Base-by-base conservation (phyloP, 2,329 filamentous ascomycete genomes). In the Diaporthe eres region DNA sequence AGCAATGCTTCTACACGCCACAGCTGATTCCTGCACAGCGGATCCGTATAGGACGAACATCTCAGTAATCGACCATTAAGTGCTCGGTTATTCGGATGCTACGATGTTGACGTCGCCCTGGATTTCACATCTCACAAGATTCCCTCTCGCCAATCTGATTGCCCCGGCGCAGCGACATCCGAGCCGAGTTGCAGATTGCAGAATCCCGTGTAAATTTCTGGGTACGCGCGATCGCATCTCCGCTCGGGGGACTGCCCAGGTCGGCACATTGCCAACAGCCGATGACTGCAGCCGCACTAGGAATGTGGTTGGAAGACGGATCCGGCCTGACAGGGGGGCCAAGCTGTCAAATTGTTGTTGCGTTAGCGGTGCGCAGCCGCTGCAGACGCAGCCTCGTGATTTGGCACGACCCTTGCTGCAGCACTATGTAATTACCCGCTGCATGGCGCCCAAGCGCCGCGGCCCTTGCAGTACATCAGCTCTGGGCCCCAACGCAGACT, bases 71-170 rank as follows among this genome's bases (percentile, higher is more conserved):
- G 28, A 1, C 22, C 31, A 9, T 68, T 4, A 2, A 53, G n/a
- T 0, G 13, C 9, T 53, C 65, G n/a, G n/a, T 10, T 55, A 31
- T 15, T 22, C n/a, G 34, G 49, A 70, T 70, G 47, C n/a, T 55
- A 70, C 49, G 22, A 37, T 49, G 6, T 49, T 42, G 49, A 42
- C 65, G 15, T 31, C 47, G 65, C 49, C 65, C 5, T 70, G 22
- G 22, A 55, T 28, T 65, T 70, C 65, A 70, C 49, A 70, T 70
- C 65, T 70, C 65, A 70, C 65, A 70, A 70, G 65, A 70, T 70
- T 55, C 15, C 1, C 8, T n/a, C 34, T 70, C 65, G 65, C 65
- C 49, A 70, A 42, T 70, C 65, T 70, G n/a, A 49, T 31, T 55
- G 65, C 47, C 4, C 65, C 65, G 65, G 65, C 34, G 49, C 49